phyloP scores from a whole-genome alignment of 2,329 filamentous ascomycete genomes.

The Pestalotiopsis sp. region DNA sequence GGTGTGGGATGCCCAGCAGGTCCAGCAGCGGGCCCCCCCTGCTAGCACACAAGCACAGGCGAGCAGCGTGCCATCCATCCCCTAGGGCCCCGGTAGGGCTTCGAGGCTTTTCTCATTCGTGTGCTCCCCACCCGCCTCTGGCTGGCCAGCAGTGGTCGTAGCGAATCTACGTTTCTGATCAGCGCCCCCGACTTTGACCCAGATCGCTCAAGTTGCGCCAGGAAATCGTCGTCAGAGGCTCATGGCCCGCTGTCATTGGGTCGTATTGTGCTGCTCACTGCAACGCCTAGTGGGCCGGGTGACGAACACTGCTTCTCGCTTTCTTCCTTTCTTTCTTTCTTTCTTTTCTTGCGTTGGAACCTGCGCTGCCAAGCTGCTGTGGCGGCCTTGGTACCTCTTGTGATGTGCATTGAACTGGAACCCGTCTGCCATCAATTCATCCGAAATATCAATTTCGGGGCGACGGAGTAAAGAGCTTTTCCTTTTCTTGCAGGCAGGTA shows the following conservation, averaged over 20 bases:
- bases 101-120: not conserved
- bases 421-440: not conserved
- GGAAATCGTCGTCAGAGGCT: slow-evolving; percentile 2
- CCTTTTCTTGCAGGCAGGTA: not conserved
- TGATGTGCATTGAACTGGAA: not conserved
- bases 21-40: not conserved
- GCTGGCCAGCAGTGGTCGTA: not conserved
- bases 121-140: not conserved
- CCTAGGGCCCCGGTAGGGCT: not conserved
- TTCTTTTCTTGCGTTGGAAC: not conserved
- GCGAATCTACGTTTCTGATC: slow-evolving; percentile 6
- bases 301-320: not conserved
- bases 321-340: not conserved
- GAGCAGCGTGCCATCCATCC: not conserved
- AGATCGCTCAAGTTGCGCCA: not conserved
- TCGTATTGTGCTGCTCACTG: not conserved
- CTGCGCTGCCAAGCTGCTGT: not conserved
- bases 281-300: not conserved
- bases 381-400: not conserved
- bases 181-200: not conserved
- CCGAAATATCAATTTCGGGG: not conserved
- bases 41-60: not conserved
- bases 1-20: not conserved
- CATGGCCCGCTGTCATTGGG: not conserved
- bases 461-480: not conserved